Evolutionary conservation across 2,329 filamentous ascomycete genomes (phyloP).

Genomic region (Chaetomium olivaceum): DNA sequence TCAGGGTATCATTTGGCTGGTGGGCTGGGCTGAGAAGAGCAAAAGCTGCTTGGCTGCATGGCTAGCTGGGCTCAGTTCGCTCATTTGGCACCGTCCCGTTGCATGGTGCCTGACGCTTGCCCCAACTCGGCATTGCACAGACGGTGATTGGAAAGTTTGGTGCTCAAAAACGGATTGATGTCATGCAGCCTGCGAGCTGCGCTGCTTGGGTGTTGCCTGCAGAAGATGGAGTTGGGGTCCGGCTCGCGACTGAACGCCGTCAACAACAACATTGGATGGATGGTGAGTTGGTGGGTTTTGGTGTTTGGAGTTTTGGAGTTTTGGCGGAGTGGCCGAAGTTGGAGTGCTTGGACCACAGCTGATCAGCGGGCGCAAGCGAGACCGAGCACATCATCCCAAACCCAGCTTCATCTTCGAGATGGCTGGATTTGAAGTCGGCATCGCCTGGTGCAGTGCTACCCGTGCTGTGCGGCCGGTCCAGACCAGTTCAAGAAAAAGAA

Average conservation of each 20-base stretch:
- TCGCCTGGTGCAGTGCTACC: neutral
- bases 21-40: constrained; percentile 6
- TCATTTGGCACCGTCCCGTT: neutral
- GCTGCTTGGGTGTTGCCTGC: neutral
- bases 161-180: neutral
- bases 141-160: neutral
- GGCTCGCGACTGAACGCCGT: neutral
- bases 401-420: neutral
- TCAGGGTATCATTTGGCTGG: constrained; percentile 6
- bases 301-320: neutral
- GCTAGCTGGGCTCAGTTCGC: neutral
- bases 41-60: constrained; percentile 14
- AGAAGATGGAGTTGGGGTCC: neutral
- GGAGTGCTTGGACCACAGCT: neutral
- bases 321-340: neutral
- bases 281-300: neutral
- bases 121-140: constrained; percentile 15
- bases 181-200: neutral
- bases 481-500: neutral
- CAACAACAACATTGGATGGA: neutral
- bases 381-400: neutral
- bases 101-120: constrained; percentile 13
- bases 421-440: neutral
- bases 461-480: neutral
- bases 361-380: neutral